Percentiles rank a stretch among this genome's conserved stretches.
Conservation (phyloP, 352 stramenopile species). For the Phytophthora hibernalis region DNA sequence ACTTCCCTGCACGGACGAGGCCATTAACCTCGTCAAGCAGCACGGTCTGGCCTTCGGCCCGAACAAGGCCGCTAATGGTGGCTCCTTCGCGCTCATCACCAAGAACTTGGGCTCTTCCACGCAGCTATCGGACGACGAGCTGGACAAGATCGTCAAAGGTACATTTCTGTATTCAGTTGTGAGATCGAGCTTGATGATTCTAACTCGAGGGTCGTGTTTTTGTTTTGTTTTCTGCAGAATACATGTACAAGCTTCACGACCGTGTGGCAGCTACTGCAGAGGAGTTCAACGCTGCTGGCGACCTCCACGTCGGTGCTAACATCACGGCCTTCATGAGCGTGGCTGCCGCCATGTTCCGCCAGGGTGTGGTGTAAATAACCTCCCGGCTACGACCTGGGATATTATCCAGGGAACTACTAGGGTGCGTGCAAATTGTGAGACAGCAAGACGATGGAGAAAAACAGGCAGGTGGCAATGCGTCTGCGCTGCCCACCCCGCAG, state of each 20-base stretch:
- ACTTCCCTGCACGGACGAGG: slow-evolving; percentile 86
- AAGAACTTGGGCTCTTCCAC: slow-evolving; percentile 61
- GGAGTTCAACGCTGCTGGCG: slow-evolving; percentile 80
- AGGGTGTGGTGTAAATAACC: slow-evolving; percentile 94
- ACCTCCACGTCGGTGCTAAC: slow-evolving; percentile 93
- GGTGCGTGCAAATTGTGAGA: slow-evolving; percentile 8
- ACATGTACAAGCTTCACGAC: slow-evolving; percentile 82
- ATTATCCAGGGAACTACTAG: slow-evolving; percentile 9
- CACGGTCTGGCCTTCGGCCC: slow-evolving; percentile 83
- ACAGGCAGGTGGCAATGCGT: slow-evolving; percentile 1
- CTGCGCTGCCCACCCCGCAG: slow-evolving; percentile 10
- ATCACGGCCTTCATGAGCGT: slow-evolving; percentile 98
- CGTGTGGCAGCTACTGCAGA: slow-evolving; percentile 69
- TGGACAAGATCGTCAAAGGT: slow-evolving; percentile 83
- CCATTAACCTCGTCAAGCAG: slow-evolving; percentile 85
- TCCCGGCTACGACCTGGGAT: slow-evolving; percentile 1
- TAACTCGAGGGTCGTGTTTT: slow-evolving; percentile 2
- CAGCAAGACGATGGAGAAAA: slow-evolving; percentile 17
- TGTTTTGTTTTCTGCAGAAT: slow-evolving; percentile 72
- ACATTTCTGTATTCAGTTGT: neutral
- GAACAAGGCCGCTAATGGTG: slow-evolving; percentile 88
- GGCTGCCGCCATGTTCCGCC: slow-evolving; percentile 96
- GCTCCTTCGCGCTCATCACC: slow-evolving; percentile 74
- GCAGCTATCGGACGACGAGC: slow-evolving; percentile 61
- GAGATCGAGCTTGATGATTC: slow-evolving; percentile 10